A percentile compares a stretch with the other conserved stretches of the same genome.
Evolutionary conservation across 306 rosid genomes (phyloP).

Genomic region (Canavalia gladiata): DNA sequence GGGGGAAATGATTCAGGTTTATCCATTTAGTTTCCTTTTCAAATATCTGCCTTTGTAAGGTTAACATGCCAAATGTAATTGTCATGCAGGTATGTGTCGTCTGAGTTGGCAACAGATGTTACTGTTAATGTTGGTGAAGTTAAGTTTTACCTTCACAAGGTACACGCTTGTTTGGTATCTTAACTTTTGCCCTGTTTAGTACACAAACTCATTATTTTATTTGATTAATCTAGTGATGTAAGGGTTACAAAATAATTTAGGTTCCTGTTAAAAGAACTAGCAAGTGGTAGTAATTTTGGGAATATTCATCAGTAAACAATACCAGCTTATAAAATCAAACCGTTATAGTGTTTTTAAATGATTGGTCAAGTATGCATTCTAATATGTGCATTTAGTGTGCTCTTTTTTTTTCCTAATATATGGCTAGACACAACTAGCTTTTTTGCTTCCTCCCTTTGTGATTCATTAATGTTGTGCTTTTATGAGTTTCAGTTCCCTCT

Average conservation of each 20-base stretch:
- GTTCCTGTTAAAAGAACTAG: too few species aligned
- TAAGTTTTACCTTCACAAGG: conserved; percentile 93
- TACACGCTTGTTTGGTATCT: conserved; percentile 41
- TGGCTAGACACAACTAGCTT: not conserved
- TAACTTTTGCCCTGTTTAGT: conserved; percentile 5
- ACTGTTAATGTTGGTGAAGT: conserved; percentile 77
- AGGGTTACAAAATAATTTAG: not conserved
- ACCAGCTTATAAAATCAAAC: not conserved
- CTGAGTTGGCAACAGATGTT: conserved; percentile 86
- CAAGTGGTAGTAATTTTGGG: conserved; percentile 26
- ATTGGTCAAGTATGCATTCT: not conserved
- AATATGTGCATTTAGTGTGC: conserved; percentile 24
- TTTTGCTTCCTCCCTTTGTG: not conserved
- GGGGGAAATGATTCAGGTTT: not conserved
- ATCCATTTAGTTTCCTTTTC: not conserved
- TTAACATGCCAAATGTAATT: conserved; percentile 33
- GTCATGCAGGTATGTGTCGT: conserved; percentile 73
- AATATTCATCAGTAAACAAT: not conserved
- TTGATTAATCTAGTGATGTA: not conserved
- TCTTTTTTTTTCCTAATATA: not conserved
- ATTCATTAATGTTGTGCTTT: conserved; percentile 1
- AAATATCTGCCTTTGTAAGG: conserved; percentile 6
- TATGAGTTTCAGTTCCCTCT: conserved; percentile 79
- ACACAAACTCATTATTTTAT: conserved; percentile 9
- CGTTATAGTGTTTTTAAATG: conserved; percentile 7